phyloP scores from a whole-genome alignment of 2,329 filamentous ascomycete genomes.

The Botrytis pseudocinerea region DNA sequence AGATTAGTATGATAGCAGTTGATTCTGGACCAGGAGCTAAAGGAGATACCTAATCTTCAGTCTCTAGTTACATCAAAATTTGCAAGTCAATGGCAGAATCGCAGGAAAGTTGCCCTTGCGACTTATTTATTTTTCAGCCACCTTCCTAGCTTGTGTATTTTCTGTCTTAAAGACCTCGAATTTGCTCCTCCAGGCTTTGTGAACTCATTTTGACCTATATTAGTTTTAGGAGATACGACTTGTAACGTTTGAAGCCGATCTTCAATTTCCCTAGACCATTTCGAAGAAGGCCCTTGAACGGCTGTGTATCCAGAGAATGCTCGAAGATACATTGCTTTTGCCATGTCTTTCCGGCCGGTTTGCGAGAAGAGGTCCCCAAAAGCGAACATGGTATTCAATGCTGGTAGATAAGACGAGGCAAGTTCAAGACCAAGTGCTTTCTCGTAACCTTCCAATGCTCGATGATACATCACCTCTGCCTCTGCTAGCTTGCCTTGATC shows the following conservation, averaged over 20 bases:
- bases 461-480: slow-evolving; percentile 27
- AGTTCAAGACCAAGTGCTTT: slow-evolving; percentile 25
- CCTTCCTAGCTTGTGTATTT: not conserved
- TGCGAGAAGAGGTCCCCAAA: slow-evolving; percentile 37
- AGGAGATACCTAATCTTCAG: not conserved
- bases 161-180: not conserved
- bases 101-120: not conserved
- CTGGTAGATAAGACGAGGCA: slow-evolving; percentile 37
- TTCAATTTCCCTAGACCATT: not conserved
- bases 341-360: slow-evolving; percentile 9
- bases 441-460: slow-evolving; percentile 24
- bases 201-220: too few species aligned
- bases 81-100: not conserved
- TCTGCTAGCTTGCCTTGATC: slow-evolving; percentile 20
- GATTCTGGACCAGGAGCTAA: not conserved
- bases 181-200: not conserved
- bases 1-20: not conserved
- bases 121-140: not conserved
- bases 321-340: not conserved
- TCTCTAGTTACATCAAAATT: not conserved
- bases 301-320: not conserved
- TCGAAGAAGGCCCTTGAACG: not conserved
- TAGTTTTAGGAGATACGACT: not conserved
- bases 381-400: slow-evolving; percentile 35
- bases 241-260: not conserved